Conservation (phyloP, 768 basidiomycete species). For the Amanita rubescens region DNA sequence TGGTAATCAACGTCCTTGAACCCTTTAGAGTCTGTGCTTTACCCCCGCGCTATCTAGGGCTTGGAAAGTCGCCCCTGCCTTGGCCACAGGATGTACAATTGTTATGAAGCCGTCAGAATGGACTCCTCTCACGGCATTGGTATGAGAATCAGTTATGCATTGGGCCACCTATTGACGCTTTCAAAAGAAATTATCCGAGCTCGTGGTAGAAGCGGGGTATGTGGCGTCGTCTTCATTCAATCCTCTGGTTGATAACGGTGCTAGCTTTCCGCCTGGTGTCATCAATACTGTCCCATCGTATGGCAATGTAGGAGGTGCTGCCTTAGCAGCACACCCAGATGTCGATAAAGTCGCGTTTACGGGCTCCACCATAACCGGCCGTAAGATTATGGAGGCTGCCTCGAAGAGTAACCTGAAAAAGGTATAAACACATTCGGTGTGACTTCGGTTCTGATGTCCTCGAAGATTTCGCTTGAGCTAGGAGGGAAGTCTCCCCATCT, state of each 20-base stretch:
- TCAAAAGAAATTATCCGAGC: conserved; percentile 69
- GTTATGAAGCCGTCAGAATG: conserved; percentile 94
- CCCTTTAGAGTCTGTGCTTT: background rate
- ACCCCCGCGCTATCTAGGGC: conserved; percentile 34
- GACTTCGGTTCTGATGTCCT: background rate
- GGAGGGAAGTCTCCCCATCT: conserved; percentile 91
- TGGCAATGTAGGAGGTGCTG: conserved; percentile 78
- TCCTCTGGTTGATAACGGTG: conserved; percentile 7
- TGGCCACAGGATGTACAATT: conserved; percentile 87
- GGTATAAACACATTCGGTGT: conserved; percentile 25
- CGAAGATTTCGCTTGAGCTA: conserved; percentile 80
- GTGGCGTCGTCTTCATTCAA: conserved; percentile 12
- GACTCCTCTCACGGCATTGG: conserved; percentile 77
- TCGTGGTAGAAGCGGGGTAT: conserved; percentile 80
- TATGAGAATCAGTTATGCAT: conserved; percentile 22
- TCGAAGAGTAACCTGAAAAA: conserved; percentile 94
- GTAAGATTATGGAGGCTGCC: conserved; percentile 87
- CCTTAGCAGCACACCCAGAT: conserved; percentile 72
- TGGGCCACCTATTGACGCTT: conserved; percentile 7
- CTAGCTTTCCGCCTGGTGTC: conserved; percentile 85
- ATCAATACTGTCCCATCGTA: conserved; percentile 83
- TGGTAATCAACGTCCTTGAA: conserved; percentile 34
- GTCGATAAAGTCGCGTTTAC: conserved; percentile 97
- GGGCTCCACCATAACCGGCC: conserved; percentile 83
- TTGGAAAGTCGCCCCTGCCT: conserved; percentile 92